Evolutionary conservation across 805 yeast genomes (phyloP).

Genomic region (Candida tibetensis): DNA sequence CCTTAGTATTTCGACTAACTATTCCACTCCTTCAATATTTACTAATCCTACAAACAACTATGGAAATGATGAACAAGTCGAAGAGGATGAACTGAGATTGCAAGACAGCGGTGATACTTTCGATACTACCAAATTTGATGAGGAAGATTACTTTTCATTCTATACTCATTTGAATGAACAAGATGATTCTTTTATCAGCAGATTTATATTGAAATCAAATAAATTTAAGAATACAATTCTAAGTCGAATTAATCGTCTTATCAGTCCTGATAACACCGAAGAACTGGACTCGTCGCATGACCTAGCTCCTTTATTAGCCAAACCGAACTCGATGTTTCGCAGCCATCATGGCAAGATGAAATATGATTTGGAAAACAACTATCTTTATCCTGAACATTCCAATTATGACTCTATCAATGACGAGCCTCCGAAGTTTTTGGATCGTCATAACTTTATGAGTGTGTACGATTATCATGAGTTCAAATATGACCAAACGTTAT

Average conservation of each 20-base stretch:
- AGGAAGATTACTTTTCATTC: slow-evolving; percentile 19
- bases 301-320: slow-evolving; percentile 2
- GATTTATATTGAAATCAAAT: slow-evolving; percentile 20
- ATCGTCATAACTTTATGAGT: slow-evolving; percentile 18
- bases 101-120: neutral
- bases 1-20: slow-evolving; percentile 6
- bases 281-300: neutral
- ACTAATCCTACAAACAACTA: slow-evolving; percentile 11
- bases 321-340: slow-evolving; percentile 6
- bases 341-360: slow-evolving; percentile 2
- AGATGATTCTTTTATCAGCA: slow-evolving; percentile 16
- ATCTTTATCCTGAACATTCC: slow-evolving; percentile 3
- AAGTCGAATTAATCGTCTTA: neutral
- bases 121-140: slow-evolving; percentile 1
- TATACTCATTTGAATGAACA: slow-evolving; percentile 18
- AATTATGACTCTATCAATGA: slow-evolving; percentile 36
- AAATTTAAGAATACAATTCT: slow-evolving; percentile 17
- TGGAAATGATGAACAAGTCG: slow-evolving; percentile 15
- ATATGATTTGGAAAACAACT: slow-evolving; percentile 9
- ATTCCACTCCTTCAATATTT: slow-evolving; percentile 9
- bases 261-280: neutral
- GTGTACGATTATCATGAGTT: slow-evolving; percentile 25
- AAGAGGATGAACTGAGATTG: neutral
- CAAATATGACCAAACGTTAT: slow-evolving; percentile 36
- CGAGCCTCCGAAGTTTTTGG: slow-evolving; percentile 23